Percentiles rank a stretch among this genome's conserved stretches.
Conservation (phyloP, 192 early-diverging fungal genomes). For the Cladochytrium replicatum region DNA sequence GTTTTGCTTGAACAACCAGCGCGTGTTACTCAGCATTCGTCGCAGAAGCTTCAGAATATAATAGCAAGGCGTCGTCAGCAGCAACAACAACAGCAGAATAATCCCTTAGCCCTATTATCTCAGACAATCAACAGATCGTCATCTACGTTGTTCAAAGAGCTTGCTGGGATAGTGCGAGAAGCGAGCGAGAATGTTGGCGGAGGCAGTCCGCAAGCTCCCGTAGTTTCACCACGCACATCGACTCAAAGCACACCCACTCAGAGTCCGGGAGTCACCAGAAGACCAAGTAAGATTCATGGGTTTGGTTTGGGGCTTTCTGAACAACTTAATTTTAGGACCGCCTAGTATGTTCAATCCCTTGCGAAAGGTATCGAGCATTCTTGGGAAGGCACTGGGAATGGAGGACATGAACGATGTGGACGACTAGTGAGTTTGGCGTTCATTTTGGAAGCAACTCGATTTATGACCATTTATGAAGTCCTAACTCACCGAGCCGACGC, state of each 20-base stretch:
- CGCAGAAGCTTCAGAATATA: slow-evolving; percentile 29
- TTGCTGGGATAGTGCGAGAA: background rate
- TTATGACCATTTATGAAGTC: no score
- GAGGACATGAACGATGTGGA: slow-evolving; percentile 1
- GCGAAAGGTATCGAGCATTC: background rate
- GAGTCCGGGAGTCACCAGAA: no score
- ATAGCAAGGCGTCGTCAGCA: slow-evolving; percentile 34
- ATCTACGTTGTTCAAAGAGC: background rate
- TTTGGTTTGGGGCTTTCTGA: no score
- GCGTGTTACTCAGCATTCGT: slow-evolving; percentile 37
- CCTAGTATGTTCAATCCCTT: background rate
- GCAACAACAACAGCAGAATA: background rate
- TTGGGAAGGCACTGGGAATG: slow-evolving; percentile 3
- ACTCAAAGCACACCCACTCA: no score
- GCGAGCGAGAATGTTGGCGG: no score
- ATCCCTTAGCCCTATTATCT: background rate
- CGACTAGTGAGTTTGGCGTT: background rate
- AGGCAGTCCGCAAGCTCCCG: no score
- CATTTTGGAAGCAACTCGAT: no score
- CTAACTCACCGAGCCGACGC: no score
- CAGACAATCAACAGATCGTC: background rate
- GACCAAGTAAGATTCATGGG: no score
- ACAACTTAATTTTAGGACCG: no score
- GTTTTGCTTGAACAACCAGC: slow-evolving; percentile 50
- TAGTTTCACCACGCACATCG: no score